A percentile compares a stretch with the other conserved stretches of the same genome.
Evolutionary conservation across 345 rosid genomes (phyloP).

Genomic region (Citrus medica): DNA sequence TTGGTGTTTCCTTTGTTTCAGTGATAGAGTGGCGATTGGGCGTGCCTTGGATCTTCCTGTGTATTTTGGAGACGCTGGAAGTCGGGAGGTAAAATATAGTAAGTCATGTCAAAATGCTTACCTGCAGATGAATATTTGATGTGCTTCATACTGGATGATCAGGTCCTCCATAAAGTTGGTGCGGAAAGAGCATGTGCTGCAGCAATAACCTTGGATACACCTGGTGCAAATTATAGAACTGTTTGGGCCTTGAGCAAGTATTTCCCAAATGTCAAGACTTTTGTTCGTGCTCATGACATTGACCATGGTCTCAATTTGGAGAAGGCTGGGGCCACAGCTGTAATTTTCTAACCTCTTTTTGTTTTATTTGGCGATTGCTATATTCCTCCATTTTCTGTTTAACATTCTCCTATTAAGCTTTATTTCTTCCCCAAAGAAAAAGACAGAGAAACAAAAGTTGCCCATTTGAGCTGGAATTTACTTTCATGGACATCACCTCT

Average conservation of each 20-base stretch:
- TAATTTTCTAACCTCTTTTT: slow-evolving; percentile 33
- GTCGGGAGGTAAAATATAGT: slow-evolving; percentile 76
- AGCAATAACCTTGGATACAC: slow-evolving; percentile 88
- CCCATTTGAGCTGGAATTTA: not conserved
- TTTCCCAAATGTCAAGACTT: slow-evolving; percentile 92
- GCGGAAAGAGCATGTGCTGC: slow-evolving; percentile 98
- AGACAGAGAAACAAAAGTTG: not conserved
- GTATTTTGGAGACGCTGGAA: slow-evolving; percentile 97
- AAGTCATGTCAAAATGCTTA: not conserved
- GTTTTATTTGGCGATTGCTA: not conserved
- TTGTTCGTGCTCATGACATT: slow-evolving; percentile 97
- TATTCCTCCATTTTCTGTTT: not conserved
- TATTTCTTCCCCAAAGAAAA: not conserved
- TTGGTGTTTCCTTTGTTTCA: slow-evolving; percentile 32
- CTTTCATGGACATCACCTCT: not conserved
- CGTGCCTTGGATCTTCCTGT: slow-evolving; percentile 98
- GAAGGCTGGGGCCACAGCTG: slow-evolving; percentile 97
- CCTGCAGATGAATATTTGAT: slow-evolving; percentile 14
- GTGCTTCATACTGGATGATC: slow-evolving; percentile 17
- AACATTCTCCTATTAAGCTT: not conserved
- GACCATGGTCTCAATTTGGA: slow-evolving; percentile 95
- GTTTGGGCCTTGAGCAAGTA: slow-evolving; percentile 99
- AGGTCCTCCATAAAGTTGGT: slow-evolving; percentile 98
- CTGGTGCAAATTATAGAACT: slow-evolving; percentile 98
- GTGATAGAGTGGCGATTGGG: slow-evolving; percentile 93